Evolutionary conservation across 805 yeast species (phyloP).

Genomic region (Cyberlindnera misumaiensis): DNA sequence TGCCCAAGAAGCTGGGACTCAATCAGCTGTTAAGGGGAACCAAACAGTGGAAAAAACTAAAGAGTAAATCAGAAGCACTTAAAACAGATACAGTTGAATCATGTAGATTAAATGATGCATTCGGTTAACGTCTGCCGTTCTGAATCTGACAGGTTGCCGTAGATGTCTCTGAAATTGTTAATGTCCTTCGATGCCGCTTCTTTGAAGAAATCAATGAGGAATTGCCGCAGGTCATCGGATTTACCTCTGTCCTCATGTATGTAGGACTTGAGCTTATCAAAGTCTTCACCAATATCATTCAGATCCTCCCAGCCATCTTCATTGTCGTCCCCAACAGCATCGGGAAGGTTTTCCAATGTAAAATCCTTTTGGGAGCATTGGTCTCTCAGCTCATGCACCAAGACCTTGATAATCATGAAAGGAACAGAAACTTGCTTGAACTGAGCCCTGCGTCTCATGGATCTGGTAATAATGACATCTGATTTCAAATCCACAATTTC

Average conservation of each 20-base stretch:
- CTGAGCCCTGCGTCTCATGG: slow-evolving; percentile 53
- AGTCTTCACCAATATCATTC: slow-evolving; percentile 60
- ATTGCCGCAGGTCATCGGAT: slow-evolving; percentile 24
- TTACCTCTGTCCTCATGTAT: slow-evolving; percentile 31
- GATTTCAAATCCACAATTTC: slow-evolving; percentile 48
- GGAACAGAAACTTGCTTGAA: slow-evolving; percentile 64
- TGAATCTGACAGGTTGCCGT: slow-evolving; percentile 39
- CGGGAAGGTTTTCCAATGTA: slow-evolving; percentile 36
- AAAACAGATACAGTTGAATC: too few relatives aligned
- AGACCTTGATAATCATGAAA: slow-evolving; percentile 63
- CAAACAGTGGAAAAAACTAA: not conserved
- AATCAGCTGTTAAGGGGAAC: not conserved
- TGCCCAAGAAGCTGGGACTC: slow-evolving; percentile 3
- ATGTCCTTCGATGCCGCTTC: slow-evolving; percentile 33
- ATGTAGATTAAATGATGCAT: not conserved
- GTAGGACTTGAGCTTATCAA: slow-evolving; percentile 54
- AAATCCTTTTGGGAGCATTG: slow-evolving; percentile 32
- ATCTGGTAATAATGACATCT: slow-evolving; percentile 74
- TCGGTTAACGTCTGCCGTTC: slow-evolving; percentile 49
- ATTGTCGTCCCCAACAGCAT: slow-evolving; percentile 57
- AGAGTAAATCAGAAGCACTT: too few relatives aligned
- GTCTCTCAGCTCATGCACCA: slow-evolving; percentile 61
- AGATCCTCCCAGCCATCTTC: slow-evolving; percentile 71
- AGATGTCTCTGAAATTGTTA: slow-evolving; percentile 46
- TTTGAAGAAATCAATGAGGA: slow-evolving; percentile 46